These are phyloP conservation scores for Fremontodendron californicum DNA, from an alignment of 345 rosid species.

Conservation along the genomic window DNA sequence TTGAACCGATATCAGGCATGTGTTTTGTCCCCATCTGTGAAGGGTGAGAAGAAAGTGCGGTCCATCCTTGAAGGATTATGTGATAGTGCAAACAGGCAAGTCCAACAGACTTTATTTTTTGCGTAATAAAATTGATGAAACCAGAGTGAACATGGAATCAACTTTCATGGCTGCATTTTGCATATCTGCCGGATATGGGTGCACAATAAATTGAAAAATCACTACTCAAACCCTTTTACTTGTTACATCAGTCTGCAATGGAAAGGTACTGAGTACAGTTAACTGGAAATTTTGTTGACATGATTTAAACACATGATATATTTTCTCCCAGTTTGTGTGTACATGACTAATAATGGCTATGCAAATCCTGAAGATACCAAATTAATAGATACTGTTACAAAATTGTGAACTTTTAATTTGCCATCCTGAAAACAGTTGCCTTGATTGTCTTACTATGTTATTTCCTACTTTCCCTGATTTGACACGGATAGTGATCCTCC, in stretches of 20 bases:
- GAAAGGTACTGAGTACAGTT: background rate
- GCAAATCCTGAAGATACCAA: background rate
- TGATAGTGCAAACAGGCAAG: constrained; percentile 76
- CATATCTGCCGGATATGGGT: background rate
- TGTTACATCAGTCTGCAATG: background rate
- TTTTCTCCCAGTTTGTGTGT: background rate
- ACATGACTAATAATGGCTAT: background rate
- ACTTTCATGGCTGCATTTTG: background rate
- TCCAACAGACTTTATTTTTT: background rate
- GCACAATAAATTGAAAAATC: background rate
- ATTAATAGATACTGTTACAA: background rate
- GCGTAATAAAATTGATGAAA: background rate
- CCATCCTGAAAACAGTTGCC: background rate
- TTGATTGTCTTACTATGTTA: background rate
- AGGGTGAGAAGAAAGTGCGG: constrained; percentile 93
- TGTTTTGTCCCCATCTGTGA: constrained; percentile 74
- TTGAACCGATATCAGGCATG: constrained; percentile 55
- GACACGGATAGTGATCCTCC: constrained; percentile 5
- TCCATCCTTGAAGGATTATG: constrained; percentile 78
- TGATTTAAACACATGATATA: background rate
- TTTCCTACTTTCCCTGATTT: background rate
- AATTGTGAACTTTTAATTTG: background rate
- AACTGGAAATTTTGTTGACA: background rate
- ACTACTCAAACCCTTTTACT: background rate
- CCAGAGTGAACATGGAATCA: background rate